Evolutionary conservation across 129 eudicot genomes (phyloP).

Genomic region (Mikania micrantha): DNA sequence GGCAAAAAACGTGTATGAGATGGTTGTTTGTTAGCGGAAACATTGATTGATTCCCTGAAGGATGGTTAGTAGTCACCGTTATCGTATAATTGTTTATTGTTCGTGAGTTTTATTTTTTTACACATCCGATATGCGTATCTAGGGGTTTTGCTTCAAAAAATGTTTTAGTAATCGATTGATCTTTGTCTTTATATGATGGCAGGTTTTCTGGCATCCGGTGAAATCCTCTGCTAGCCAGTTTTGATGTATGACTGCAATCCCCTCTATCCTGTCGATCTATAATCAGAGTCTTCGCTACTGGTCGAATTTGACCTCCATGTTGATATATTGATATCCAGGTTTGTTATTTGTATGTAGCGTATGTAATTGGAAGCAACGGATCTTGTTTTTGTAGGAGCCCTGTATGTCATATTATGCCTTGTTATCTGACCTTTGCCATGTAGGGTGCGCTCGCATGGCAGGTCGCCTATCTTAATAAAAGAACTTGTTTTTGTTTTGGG

Average conservation of each 20-base stretch:
- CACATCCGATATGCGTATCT: no score
- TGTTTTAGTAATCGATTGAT: neutral
- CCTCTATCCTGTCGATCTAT: no score
- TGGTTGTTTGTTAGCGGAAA: neutral
- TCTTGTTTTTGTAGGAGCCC: neutral
- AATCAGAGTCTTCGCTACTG: no score
- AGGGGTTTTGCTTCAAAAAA: no score
- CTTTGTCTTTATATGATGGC: neutral
- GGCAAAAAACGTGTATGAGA: neutral
- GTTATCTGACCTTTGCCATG: constrained; percentile 44
- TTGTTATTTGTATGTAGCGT: constrained; percentile 24
- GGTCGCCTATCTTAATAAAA: constrained; percentile 35
- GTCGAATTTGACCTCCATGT: no score
- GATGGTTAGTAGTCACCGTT: no score
- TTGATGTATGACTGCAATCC: neutral
- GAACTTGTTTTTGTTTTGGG: constrained; percentile 14
- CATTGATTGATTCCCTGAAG: neutral
- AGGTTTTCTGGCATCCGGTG: neutral
- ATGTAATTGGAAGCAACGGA: constrained; percentile 10
- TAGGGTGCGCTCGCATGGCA: constrained; percentile 65
- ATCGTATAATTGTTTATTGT: no score
- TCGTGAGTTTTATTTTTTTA: no score
- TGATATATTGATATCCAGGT: constrained; percentile 3
- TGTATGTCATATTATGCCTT: constrained; percentile 6
- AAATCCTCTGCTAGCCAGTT: neutral